Evolutionary conservation across 768 basidiomycete genomes (phyloP), one percentile per base, ranked within the genome.

Genomic region (Cantharellus anzutake): DNA sequence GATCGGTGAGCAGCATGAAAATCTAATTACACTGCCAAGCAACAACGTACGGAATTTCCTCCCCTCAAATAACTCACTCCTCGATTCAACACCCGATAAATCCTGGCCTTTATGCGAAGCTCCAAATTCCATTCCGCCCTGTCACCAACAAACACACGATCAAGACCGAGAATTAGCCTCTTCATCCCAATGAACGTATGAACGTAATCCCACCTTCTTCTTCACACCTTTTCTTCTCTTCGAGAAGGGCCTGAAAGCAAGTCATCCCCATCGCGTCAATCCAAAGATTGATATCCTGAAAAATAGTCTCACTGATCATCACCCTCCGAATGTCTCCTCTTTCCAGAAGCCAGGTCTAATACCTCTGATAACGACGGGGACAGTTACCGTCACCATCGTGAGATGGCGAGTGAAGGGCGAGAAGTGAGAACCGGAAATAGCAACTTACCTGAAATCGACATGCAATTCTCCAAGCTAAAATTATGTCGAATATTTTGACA

Each of bases 401-500:
- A 20, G 44, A 7, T 48, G 20, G 44, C 7, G 20, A n/a, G n/a
- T n/a, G n/a, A n/a, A 48, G 20, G 44, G 20, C 20, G 44, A 7
- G 20, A 7, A 48, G 20, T 48, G 44, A 7, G 44, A 48, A 48
- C 20, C 11, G 20, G 20, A 48, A 7, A 48, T 7, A 20, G 44
- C 44, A 20, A n/a, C n/a, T n/a, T 7, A 55, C 87, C 80, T 52
- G 80, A 75, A 1, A 81, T 81, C 4, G 79, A 74, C 78, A 84
- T 77, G 68, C 86, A 88, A 65, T 90, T 87, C 1, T 77, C 78
- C 48, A 80, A 72, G 41, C 68, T 76, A 20, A 88, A 74, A 65
- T 96, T 90, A 56, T 87, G 86, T 34, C 89, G 79, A 61, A 93
- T 89, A 2, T 71, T 67, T 52, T 89, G 65, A 14, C 87, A 90